Percentiles rank a stretch among this genome's conserved stretches.
Evolutionary conservation across 306 rosid species (phyloP).

Genomic region (Abrus pulchellus): DNA sequence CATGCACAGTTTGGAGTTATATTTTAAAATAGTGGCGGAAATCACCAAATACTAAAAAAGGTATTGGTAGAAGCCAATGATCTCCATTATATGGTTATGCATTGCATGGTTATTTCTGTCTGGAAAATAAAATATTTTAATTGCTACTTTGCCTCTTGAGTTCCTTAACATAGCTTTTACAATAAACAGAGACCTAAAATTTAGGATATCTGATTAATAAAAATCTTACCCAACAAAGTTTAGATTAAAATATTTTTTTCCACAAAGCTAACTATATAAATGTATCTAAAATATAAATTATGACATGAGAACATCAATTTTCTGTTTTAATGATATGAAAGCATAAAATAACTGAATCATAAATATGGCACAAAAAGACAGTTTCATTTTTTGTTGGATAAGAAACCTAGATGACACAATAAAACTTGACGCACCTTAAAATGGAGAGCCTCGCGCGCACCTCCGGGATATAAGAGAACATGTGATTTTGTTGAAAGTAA

Average conservation of each 20-base stretch:
- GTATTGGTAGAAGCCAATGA: not conserved
- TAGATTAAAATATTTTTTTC: not conserved
- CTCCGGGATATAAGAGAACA: constrained; percentile 95
- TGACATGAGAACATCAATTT: not conserved
- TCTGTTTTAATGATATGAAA: not conserved
- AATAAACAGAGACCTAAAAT: not conserved
- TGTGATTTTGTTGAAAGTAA: constrained; percentile 74
- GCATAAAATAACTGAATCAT: constrained; percentile 22
- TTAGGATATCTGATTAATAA: not conserved
- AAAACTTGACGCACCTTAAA: constrained; percentile 67
- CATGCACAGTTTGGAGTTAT: not conserved
- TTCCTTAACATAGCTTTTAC: constrained; percentile 1
- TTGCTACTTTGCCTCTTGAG: not conserved
- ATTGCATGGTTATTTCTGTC: not conserved
- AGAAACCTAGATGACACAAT: constrained; percentile 11
- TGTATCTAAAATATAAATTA: not conserved
- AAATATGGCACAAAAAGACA: not conserved
- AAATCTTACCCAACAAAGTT: not conserved
- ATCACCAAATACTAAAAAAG: not conserved
- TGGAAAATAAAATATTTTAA: not conserved
- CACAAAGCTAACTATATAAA: not conserved
- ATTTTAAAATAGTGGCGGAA: not conserved
- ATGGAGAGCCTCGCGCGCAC: constrained; percentile 95
- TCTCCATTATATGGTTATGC: not conserved
- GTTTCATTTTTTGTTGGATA: constrained; percentile 12